Conservation (phyloP, 1,284 basidiomycete species). For the Porodaedalea pini region DNA sequence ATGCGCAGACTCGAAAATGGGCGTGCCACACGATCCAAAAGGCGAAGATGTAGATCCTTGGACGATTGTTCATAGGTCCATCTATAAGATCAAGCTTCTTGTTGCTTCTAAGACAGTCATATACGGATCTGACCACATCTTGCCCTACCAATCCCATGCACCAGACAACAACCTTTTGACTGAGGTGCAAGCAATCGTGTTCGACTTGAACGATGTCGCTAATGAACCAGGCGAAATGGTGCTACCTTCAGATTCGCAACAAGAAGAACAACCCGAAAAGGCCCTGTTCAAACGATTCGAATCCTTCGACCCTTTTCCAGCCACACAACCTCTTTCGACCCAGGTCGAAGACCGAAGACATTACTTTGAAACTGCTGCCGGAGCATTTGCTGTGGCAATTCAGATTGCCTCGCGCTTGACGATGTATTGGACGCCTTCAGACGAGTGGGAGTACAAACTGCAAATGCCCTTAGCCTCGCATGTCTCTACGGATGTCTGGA, state of each 20-base stretch:
- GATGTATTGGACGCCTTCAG: conserved; percentile 62
- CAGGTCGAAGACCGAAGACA: background rate
- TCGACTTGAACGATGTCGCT: conserved; percentile 18
- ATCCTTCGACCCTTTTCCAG: conserved; percentile 12
- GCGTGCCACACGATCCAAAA: background rate
- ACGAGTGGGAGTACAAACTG: conserved; percentile 64
- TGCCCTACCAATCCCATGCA: conserved; percentile 68
- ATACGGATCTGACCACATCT: conserved; percentile 49
- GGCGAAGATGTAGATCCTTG: conserved; percentile 39
- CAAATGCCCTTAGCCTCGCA: conserved; percentile 11
- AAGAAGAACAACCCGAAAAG: conserved; percentile 10
- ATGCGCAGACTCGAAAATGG: background rate
- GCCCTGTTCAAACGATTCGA: conserved; percentile 29
- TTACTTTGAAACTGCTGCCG: conserved; percentile 40
- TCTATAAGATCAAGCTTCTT: conserved; percentile 64
- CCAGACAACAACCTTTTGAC: conserved; percentile 48
- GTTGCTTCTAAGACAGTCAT: conserved; percentile 46
- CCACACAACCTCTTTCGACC: background rate
- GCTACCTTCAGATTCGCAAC: conserved; percentile 29
- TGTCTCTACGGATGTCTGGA: conserved; percentile 21
- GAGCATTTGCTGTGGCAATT: conserved; percentile 62
- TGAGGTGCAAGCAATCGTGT: conserved; percentile 43
- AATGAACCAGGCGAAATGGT: conserved; percentile 37
- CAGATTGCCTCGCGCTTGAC: conserved; percentile 61
- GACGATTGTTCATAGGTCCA: conserved; percentile 51